Evolutionary conservation across 257 asterid genomes (phyloP), one percentile per base, ranked within the genome.

Genomic region (Gardenia jasminoides): DNA sequence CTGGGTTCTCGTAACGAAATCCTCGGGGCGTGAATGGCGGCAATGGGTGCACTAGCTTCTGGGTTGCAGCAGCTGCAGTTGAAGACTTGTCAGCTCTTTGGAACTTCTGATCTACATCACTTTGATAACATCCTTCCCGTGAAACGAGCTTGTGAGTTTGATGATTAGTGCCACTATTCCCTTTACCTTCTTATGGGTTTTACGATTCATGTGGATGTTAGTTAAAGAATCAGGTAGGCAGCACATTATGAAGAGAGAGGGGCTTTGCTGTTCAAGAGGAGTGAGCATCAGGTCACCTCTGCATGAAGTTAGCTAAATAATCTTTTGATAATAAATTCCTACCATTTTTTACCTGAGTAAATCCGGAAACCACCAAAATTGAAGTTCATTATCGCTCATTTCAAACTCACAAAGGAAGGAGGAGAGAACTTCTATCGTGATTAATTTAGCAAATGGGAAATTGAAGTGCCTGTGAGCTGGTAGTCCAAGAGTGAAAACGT

Each of bases 71-170:
- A 50, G 56, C 56, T 87, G 67, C 87, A 86, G 75, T 77, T 85
- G 65, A 88, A 80, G 83, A 50, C 56, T 54, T 75, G 83, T 81
- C 91, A 80, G 72, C 56, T 89, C 69, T 89, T 90, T 64, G 93
- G 96, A 68, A 86, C 41, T 36, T 36, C 76, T 81, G 75, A 77
- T 65, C 75, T 85, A 48, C 31, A 26, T 76, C 73, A 64, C 82
- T 80, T 85, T n/a, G 28, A 54, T 46, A 78, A 62, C 65, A 33
- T 73, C 69, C 84, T 76, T 73, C 78, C 87, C 70, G 41, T 77
- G 74, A 80, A 68, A 61, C 79, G 85, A 70, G 43, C 88, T 74
- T 83, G 96, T 85, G 76, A 84, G 92, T 79, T 67, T 59, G 48
- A 36, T 52, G 19, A 58, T 12, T 54, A 8, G 39, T 46, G 20